These are phyloP conservation scores for Suillus plorans DNA, from an alignment of 768 basidiomycete species.

Conservation along the genomic window DNA sequence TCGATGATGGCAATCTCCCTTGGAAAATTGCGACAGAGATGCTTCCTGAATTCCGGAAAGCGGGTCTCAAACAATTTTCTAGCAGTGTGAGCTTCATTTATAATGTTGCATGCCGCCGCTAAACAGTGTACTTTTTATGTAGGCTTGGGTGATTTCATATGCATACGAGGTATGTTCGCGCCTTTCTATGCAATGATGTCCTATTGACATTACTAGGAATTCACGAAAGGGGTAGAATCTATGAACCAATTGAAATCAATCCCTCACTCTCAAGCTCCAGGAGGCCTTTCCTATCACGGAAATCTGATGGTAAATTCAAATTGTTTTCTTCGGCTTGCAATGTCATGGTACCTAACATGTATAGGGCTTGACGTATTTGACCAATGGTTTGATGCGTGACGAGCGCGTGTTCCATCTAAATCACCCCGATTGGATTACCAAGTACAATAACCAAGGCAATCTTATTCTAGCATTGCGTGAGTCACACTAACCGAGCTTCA, in stretches of 20 bases:
- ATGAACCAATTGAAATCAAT: constrained; percentile 3
- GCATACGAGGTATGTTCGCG: constrained; percentile 15
- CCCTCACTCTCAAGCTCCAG: not conserved
- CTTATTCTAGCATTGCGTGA: constrained; percentile 2
- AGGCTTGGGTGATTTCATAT: constrained; percentile 19
- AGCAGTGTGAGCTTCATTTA: constrained; percentile 7
- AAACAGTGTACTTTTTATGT: not conserved
- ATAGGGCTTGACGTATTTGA: constrained; percentile 18
- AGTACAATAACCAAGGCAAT: constrained; percentile 24
- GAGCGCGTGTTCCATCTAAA: constrained; percentile 23
- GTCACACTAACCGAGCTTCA: not conserved
- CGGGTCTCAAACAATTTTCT: not conserved
- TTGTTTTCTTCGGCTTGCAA: not conserved
- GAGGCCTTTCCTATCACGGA: not conserved
- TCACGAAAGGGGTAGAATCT: constrained; percentile 4
- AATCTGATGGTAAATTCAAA: not conserved
- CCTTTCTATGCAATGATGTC: not conserved
- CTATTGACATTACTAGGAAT: constrained; percentile 7
- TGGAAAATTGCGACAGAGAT: constrained; percentile 6
- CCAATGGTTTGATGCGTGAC: constrained; percentile 30
- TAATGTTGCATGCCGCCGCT: not conserved
- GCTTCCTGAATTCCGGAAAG: constrained; percentile 4
- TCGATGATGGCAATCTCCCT: not conserved
- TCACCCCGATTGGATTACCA: constrained; percentile 16
- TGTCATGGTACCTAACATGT: not conserved